These are phyloP conservation scores for Nakazawaea wickerhamii DNA, from an alignment of 805 yeast species.

Conservation along the genomic window DNA sequence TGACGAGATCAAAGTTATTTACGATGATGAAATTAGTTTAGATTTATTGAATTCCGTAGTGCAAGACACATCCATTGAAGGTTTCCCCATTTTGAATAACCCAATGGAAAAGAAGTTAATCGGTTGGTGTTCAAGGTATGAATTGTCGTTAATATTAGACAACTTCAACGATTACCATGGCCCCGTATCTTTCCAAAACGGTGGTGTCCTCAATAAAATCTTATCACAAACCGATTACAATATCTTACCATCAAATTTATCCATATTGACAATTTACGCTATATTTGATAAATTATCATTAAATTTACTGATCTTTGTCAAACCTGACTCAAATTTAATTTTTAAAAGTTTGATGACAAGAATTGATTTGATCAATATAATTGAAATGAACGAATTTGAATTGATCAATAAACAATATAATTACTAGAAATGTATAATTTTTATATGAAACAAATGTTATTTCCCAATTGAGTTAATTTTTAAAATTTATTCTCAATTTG, in stretches of 20 bases:
- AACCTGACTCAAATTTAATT: slow-evolving; percentile 20
- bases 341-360: slow-evolving; percentile 33
- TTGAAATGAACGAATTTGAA: slow-evolving; percentile 11
- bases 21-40: slow-evolving; percentile 25
- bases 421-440: too few relatives aligned
- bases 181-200: slow-evolving; percentile 6
- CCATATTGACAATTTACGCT: slow-evolving; percentile 30
- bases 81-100: slow-evolving; percentile 40
- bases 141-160: slow-evolving; percentile 27
- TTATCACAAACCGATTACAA: slow-evolving; percentile 16
- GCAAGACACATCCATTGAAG: slow-evolving; percentile 23
- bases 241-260: slow-evolving; percentile 25
- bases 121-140: slow-evolving; percentile 39
- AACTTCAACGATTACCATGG: slow-evolving; percentile 13
- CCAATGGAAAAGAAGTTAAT: slow-evolving; percentile 27
- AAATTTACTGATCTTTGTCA: slow-evolving; percentile 25
- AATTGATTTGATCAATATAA: slow-evolving; percentile 23
- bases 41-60: slow-evolving; percentile 21
- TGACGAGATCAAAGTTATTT: slow-evolving; percentile 25
- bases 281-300: slow-evolving; percentile 35
- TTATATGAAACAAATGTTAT: too few relatives aligned
- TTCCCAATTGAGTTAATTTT: too few relatives aligned
- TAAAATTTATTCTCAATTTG: too few relatives aligned
- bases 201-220: slow-evolving; percentile 14
- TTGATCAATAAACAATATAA: slow-evolving; percentile 4